Evolutionary conservation across 441 rosid species (phyloP), one percentile per base, ranked within the genome.

Genomic region (Lepidium campestre): DNA sequence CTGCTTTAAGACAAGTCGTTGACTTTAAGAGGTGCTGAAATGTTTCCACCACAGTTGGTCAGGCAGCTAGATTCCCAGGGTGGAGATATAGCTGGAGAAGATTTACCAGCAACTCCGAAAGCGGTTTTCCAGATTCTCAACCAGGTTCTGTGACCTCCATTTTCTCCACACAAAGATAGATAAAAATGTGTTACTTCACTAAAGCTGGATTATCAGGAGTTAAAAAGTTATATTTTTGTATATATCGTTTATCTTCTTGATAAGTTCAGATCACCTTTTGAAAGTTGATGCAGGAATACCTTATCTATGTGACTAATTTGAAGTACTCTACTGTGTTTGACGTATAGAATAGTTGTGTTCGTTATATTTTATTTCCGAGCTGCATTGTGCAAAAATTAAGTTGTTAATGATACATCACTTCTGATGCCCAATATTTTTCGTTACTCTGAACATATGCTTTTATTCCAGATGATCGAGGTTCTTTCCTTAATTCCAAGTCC

Each of bases 401-500:
- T 41, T 49, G 23, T 32, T 65, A 17, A 41, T 40, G 55, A 42
- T 17, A 41, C 45, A 2, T 39, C 65, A 56, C 18, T 2, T 45
- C 15, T 41, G 5, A 36, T 47, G 20, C 27, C 20, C 53, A 31
- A 6, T 36, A 20, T 39, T 11, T 55, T 40, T 3, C 4, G 48
- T 50, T 35, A 5, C 29, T 35, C 29, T 52, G 10, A 49, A 60
- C 50, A 14, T 73, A 36, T 67, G 53, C 31, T 44, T 42, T 15
- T 68, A 3, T 62, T 62, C 13, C 85, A 88, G 94, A 83, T 77
- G 62, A 77, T 88, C 29, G 94, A 85, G 78, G 84, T 76, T 53
- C 83, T 88, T 53, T 81, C 83, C 54, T 79, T 76, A 57, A 78
- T 86, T 74, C 85, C 84, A 58, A 80, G 82, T 55, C 94, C 94